Evolutionary conservation across 495 filamentous ascomycete species (phyloP), one percentile per base, ranked within the genome.

Genomic region (Neurospora intermedia): DNA sequence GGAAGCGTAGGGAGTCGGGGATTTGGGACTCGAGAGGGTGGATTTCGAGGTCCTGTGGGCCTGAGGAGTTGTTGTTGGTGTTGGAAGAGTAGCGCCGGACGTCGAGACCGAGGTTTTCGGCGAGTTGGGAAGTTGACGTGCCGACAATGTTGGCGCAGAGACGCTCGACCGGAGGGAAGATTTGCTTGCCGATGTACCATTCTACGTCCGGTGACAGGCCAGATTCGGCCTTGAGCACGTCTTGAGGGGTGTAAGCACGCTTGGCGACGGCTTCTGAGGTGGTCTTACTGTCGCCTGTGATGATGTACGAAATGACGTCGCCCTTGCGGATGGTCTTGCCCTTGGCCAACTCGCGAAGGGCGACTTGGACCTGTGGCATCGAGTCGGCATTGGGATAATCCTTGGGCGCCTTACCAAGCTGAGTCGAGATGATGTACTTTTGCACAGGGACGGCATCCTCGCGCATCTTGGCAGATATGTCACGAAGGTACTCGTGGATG

Each of bases 291-390:
- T 91, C 90, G 75, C 89, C 92, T 18, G 94, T 97, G 74, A 99
- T 93, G 79, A 99, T 89, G 82, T 98, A 99, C 62, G 92, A 90
- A 77, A 99, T 96, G 76, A 99, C 96, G 75, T 98, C 94, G 79
- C 97, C 97, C 46, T 91, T 92, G 76, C 95, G 91, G 74, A 98
- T 86, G 35, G 84, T 89, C 81, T 95, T 97, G 72, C 96, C 96
- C 71, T 92, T 89, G 48, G 93, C 92, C 69, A 97, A 89, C 71
- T 96, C 93, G 31, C 92, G 89, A 16, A 98, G 87, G 2, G 96
- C 96, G 39, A 99, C 96, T 78, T 98, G 96, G 42, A 96, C 94
- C 72, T 96, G 94, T n/a, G 96, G 96, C 96, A 99, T 98, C 72
- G 88, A 90, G 79, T 94, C 91, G 31, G 90, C 90, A 79, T 97